Evolutionary conservation across 495 filamentous ascomycete species (phyloP).

Genomic region (Geoglossum glabrum): DNA sequence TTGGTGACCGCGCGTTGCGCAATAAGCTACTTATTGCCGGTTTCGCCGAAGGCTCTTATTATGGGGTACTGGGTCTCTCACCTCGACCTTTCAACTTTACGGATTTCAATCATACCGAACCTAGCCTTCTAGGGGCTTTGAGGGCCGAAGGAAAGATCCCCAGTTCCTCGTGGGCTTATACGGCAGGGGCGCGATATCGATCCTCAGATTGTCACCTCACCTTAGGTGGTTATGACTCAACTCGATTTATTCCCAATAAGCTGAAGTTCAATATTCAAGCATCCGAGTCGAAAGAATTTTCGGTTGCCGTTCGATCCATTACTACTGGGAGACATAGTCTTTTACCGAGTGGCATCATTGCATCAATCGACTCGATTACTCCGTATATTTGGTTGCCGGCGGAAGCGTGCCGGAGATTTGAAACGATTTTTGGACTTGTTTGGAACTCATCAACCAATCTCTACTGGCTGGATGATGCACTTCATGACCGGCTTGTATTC

Average conservation of each 20-base stretch:
- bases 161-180: slow-evolving; percentile 2
- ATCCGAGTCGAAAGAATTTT: slow-evolving; percentile 27
- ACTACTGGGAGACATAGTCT: slow-evolving; percentile 18
- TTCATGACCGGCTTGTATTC: slow-evolving; percentile 23
- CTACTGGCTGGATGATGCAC: slow-evolving; percentile 29
- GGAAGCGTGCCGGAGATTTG: slow-evolving; percentile 31
- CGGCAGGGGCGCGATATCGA: background rate
- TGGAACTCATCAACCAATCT: slow-evolving; percentile 23
- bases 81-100: slow-evolving; percentile 13
- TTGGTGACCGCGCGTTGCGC: too few relatives aligned
- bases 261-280: slow-evolving; percentile 31
- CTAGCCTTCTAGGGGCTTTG: slow-evolving; percentile 12
- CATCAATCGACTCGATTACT: slow-evolving; percentile 32
- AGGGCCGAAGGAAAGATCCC: background rate
- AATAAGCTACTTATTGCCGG: too few relatives aligned
- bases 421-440: slow-evolving; percentile 28
- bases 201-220: slow-evolving; percentile 21
- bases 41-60: too few relatives aligned
- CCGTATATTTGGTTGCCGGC: slow-evolving; percentile 35
- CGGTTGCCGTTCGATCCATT: slow-evolving; percentile 33
- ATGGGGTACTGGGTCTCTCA: slow-evolving; percentile 16
- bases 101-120: slow-evolving; percentile 9
- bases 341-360: slow-evolving; percentile 16
- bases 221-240: slow-evolving; percentile 42
- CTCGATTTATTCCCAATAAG: slow-evolving; percentile 34